Percentiles rank a stretch among this genome's conserved stretches.
These are phyloP conservation scores for Ganoderma meredithae DNA, from an alignment of 1,284 basidiomycete genomes.

Conservation along the genomic window DNA sequence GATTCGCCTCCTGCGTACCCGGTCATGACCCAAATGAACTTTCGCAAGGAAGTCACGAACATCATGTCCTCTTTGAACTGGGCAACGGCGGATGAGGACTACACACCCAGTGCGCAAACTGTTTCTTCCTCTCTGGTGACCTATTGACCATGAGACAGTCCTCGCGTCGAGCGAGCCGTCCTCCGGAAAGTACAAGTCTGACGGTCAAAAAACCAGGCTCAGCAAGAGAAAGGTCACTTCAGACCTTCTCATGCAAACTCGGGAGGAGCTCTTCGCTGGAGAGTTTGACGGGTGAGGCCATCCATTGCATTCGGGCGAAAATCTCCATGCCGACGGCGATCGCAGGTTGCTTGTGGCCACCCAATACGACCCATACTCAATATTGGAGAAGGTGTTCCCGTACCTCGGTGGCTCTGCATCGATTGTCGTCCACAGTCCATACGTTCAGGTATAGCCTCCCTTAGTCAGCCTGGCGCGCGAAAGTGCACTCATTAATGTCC, in stretches of 20 bases:
- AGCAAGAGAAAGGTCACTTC: constrained; percentile 75
- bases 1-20: constrained; percentile 96
- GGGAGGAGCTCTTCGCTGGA: constrained; percentile 87
- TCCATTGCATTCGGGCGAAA: background rate
- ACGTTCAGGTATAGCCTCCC: constrained; percentile 65
- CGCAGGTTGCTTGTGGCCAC: constrained; percentile 82
- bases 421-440: constrained; percentile 88
- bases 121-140: background rate
- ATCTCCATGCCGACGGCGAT: constrained; percentile 10
- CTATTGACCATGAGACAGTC: constrained; percentile 45
- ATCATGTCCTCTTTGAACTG: constrained; percentile 85
- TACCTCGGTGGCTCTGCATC: constrained; percentile 88
- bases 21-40: constrained; percentile 88
- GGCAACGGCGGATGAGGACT: constrained; percentile 87
- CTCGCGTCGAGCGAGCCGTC: constrained; percentile 64
- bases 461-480: background rate
- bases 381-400: constrained; percentile 77
- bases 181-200: constrained; percentile 60
- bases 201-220: constrained; percentile 72
- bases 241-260: constrained; percentile 64
- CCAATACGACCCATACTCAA: constrained; percentile 87
- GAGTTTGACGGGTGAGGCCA: constrained; percentile 83
- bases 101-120: constrained; percentile 62
- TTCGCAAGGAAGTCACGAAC: constrained; percentile 64
- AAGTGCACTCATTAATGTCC: constrained; percentile 14